Percentiles rank a stretch among this genome's conserved stretches.
phyloP scores from a whole-genome alignment of 2,329 filamentous ascomycete genomes.

The Thielaviopsis populi region DNA sequence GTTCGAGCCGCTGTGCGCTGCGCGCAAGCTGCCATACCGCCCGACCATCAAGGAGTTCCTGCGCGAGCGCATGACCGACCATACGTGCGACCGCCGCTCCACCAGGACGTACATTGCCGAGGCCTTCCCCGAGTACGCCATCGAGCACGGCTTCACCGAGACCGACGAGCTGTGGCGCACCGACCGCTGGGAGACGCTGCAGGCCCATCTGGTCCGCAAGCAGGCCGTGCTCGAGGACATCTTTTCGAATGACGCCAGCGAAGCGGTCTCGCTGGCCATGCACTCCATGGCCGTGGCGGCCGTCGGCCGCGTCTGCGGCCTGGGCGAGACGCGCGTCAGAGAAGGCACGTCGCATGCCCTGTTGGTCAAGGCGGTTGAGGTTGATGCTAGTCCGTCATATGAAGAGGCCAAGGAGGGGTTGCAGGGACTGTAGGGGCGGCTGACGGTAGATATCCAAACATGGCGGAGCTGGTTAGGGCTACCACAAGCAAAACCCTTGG shows the following conservation, averaged over 20 bases:
- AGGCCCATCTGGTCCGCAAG: conserved; percentile 31
- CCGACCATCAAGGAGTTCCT: conserved; percentile 43
- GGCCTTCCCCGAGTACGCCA: conserved; percentile 34
- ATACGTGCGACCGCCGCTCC: conserved; percentile 46
- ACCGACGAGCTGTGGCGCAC: conserved; percentile 38
- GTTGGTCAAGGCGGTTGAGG: conserved; percentile 31
- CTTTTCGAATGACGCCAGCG: conserved; percentile 27
- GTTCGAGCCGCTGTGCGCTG: conserved; percentile 29
- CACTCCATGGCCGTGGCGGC: conserved; percentile 34
- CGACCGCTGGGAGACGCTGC: conserved; percentile 33
- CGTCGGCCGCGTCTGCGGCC: conserved; percentile 30
- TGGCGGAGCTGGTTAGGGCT: no score
- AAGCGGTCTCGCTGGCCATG: conserved; percentile 33
- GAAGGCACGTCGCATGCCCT: conserved; percentile 41
- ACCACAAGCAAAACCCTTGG: no score
- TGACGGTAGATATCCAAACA: no score
- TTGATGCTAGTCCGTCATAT: conserved; percentile 13
- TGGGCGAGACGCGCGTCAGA: conserved; percentile 30
- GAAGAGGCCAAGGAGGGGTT: conserved; percentile 6
- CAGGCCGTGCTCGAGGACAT: conserved; percentile 32
- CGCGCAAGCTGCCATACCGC: conserved; percentile 28
- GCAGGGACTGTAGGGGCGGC: neutral
- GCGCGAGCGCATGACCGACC: conserved; percentile 43
- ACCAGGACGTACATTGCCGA: conserved; percentile 32
- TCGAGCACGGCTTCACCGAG: conserved; percentile 42